Evolutionary conservation across 768 basidiomycete species (phyloP).

Genomic region (Tulasnella sp.): DNA sequence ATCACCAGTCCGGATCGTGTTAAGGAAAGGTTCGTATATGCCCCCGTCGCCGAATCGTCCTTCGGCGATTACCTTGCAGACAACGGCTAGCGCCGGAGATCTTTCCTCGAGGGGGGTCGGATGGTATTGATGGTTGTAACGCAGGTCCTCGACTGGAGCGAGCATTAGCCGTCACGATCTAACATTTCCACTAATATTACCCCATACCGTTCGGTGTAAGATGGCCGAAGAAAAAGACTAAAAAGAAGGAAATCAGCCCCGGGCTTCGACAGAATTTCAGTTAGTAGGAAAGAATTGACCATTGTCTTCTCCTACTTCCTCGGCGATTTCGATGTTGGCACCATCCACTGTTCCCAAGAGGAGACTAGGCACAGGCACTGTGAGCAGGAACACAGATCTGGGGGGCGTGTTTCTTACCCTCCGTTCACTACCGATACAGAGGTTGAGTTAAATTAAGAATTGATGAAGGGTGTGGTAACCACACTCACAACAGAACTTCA

Average conservation of each 20-base stretch:
- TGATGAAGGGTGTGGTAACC: no score
- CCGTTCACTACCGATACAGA: slow-evolving; percentile 74
- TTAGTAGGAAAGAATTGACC: slow-evolving; percentile 68
- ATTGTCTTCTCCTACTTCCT: slow-evolving; percentile 90
- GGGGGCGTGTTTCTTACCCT: slow-evolving; percentile 47
- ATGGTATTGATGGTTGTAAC: slow-evolving; percentile 84
- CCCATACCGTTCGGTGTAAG: slow-evolving; percentile 64
- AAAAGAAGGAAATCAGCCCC: neutral
- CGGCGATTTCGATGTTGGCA: slow-evolving; percentile 95
- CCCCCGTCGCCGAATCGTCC: slow-evolving; percentile 79
- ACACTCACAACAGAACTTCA: slow-evolving; percentile 53
- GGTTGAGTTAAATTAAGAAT: slow-evolving; percentile 52
- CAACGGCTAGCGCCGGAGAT: slow-evolving; percentile 78
- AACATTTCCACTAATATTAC: no score
- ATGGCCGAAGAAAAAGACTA: slow-evolving; percentile 78
- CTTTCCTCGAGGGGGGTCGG: slow-evolving; percentile 79
- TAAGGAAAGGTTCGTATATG: slow-evolving; percentile 82
- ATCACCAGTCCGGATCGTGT: slow-evolving; percentile 54
- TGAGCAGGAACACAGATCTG: no score
- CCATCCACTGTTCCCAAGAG: slow-evolving; percentile 63
- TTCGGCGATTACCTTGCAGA: slow-evolving; percentile 71
- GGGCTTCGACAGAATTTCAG: no score
- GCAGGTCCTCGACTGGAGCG: slow-evolving; percentile 82
- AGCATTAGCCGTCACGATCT: slow-evolving; percentile 45
- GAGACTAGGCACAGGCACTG: slow-evolving; percentile 26